Conservation (phyloP, 345 rosid genomes). For the Ceriops tagal region DNA sequence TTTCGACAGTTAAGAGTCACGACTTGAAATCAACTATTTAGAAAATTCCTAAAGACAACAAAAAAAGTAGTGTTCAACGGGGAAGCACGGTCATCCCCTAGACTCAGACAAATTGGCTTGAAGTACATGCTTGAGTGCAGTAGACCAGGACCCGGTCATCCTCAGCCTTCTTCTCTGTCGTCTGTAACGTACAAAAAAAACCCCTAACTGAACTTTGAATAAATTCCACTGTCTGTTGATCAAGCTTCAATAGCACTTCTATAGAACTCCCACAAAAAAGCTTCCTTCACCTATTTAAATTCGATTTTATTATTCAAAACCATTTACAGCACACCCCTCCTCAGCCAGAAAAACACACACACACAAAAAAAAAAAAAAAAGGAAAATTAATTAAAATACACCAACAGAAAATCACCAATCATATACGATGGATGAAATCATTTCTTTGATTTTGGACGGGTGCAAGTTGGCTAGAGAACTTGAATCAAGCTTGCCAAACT, state of each 20-base stretch:
- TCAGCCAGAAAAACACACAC: too few species aligned
- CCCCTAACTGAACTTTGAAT: too few species aligned
- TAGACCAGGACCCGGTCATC: not conserved
- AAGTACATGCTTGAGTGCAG: not conserved
- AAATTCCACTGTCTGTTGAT: too few species aligned
- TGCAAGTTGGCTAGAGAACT: constrained; percentile 46
- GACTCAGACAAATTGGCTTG: constrained; percentile 5
- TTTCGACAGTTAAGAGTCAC: not conserved
- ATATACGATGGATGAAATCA: constrained; percentile 34
- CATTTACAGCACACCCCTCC: not conserved
- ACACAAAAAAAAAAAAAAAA: too few species aligned
- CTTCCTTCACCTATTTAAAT: not conserved
- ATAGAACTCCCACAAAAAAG: not conserved
- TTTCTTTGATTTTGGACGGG: constrained; percentile 44
- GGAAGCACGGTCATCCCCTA: constrained; percentile 21
- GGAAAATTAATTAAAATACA: not conserved
- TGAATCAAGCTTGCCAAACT: constrained; percentile 39
- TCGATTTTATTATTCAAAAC: not conserved
- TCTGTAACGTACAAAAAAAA: not conserved
- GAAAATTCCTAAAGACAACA: constrained; percentile 11
- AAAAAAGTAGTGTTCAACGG: constrained; percentile 6
- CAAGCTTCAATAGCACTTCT: too few species aligned
- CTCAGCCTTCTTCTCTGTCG: not conserved
- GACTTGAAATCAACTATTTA: too few species aligned
- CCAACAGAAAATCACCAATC: not conserved